A percentile compares a stretch with the other conserved stretches of the same genome.
phyloP scores from a whole-genome alignment of 1,284 basidiomycete species.

The Tilletia walkeri region DNA sequence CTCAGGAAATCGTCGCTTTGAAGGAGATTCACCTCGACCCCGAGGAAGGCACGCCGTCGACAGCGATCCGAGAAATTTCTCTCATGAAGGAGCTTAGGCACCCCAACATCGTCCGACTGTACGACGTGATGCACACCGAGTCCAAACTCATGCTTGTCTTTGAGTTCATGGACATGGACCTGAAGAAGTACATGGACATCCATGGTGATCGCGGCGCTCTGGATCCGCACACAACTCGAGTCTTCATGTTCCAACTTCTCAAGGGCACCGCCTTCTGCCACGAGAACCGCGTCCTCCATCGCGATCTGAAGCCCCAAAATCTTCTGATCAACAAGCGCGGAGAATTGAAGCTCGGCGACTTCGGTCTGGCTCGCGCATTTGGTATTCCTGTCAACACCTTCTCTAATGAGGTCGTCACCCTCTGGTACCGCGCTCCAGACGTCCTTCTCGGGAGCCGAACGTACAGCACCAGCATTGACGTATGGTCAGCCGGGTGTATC shows the following conservation, averaged over 20 bases:
- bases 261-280: slow-evolving; percentile 99
- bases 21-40: slow-evolving; percentile 95
- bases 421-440: slow-evolving; percentile 99
- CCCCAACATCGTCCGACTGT: slow-evolving; percentile 88
- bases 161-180: slow-evolving; percentile 96
- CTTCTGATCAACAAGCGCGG: slow-evolving; percentile 96
- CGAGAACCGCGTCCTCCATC: slow-evolving; percentile 94
- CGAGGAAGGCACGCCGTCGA: slow-evolving; percentile 90
- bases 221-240: slow-evolving; percentile 86
- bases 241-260: slow-evolving; percentile 94
- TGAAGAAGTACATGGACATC: slow-evolving; percentile 99
- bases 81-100: slow-evolving; percentile 97
- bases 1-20: slow-evolving; percentile 59
- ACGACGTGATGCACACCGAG: slow-evolving; percentile 94
- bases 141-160: slow-evolving; percentile 98
- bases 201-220: slow-evolving; percentile 93
- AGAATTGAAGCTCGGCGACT: slow-evolving; percentile 84
- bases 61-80: slow-evolving; percentile 90
- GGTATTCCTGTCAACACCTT: slow-evolving; percentile 56
- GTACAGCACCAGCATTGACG: slow-evolving; percentile 97
- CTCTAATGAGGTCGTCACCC: slow-evolving; percentile 67
- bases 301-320: slow-evolving; percentile 97
- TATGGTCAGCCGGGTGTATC: slow-evolving; percentile 99
- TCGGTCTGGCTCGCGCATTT: slow-evolving; percentile 82
- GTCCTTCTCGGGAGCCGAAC: slow-evolving; percentile 94